Evolutionary conservation across 768 basidiomycete species (phyloP).

Genomic region (Suillus variegatus): DNA sequence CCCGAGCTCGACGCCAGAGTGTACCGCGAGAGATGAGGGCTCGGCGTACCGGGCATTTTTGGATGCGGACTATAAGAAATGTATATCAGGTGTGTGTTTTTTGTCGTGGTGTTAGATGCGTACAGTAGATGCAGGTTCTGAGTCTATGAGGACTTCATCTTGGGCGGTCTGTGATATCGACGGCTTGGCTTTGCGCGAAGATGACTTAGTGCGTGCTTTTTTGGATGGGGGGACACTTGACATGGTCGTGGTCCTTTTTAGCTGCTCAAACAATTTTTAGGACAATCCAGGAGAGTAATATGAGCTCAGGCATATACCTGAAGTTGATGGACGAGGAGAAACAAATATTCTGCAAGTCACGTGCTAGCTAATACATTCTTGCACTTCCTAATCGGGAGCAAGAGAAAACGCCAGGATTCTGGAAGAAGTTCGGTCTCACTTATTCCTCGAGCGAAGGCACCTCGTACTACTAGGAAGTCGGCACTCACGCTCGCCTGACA

Average conservation of each 20-base stretch:
- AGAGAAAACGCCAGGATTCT: background rate
- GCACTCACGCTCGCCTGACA: background rate
- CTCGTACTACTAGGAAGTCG: background rate
- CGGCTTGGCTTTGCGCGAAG: conserved; percentile 21
- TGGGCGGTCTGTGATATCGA: conserved; percentile 6
- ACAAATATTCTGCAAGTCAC: conserved; percentile 15
- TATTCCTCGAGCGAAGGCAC: background rate
- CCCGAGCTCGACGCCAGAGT: conserved; percentile 66
- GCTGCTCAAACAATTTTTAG: background rate
- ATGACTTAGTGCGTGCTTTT: conserved; percentile 55
- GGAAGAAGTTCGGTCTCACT: background rate
- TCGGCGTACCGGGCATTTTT: conserved; percentile 70
- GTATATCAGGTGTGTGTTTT: background rate
- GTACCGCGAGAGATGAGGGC: conserved; percentile 56
- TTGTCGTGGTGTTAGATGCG: conserved; percentile 6
- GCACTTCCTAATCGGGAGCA: conserved; percentile 1
- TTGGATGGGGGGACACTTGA: conserved; percentile 49
- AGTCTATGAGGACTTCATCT: conserved; percentile 29
- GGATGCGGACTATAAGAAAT: conserved; percentile 38
- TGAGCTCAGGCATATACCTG: conserved; percentile 3
- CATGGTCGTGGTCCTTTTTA: conserved; percentile 28
- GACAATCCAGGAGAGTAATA: background rate
- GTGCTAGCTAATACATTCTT: conserved; percentile 5
- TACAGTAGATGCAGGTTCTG: conserved; percentile 20
- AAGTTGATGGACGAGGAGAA: conserved; percentile 8